A percentile compares a stretch with the other conserved stretches of the same genome.
Conservation (phyloP, 2,329 filamentous ascomycete genomes). For the Geosmithia morbida region DNA sequence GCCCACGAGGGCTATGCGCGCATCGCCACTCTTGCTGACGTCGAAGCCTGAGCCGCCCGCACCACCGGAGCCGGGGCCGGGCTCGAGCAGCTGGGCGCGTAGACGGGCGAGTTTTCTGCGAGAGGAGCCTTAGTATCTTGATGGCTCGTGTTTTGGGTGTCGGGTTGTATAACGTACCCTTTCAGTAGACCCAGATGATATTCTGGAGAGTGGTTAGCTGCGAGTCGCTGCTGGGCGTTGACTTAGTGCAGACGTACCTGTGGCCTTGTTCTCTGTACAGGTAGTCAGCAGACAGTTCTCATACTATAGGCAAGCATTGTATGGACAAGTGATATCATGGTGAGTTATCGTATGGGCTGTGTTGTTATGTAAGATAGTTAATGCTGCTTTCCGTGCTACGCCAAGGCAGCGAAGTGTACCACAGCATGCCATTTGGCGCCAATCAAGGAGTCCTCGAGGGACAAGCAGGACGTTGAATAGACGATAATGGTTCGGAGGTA, state of each 20-base stretch:
- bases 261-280: slow-evolving; percentile 85
- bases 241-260: slow-evolving; percentile 46
- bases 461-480: not conserved
- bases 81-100: slow-evolving; percentile 87
- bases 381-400: too few species aligned
- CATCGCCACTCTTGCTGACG: slow-evolving; percentile 92
- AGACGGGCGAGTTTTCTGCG: slow-evolving; percentile 85
- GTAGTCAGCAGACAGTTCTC: slow-evolving; percentile 10
- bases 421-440: too few species aligned
- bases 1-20: slow-evolving; percentile 91
- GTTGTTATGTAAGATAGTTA: too few species aligned
- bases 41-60: slow-evolving; percentile 78
- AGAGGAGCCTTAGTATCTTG: not conserved
- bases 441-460: too few species aligned
- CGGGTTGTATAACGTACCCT: slow-evolving; percentile 43
- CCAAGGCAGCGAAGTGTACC: too few species aligned
- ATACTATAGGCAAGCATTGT: not conserved
- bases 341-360: too few species aligned
- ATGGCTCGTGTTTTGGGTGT: not conserved
- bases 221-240: not conserved
- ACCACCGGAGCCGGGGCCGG: slow-evolving; percentile 61
- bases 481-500: not conserved
- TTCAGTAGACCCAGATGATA: slow-evolving; percentile 97
- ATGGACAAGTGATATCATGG: too few species aligned
- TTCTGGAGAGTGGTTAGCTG: slow-evolving; percentile 38